These are phyloP conservation scores for Albifimbria verrucaria DNA, from an alignment of 2,329 filamentous ascomycete species.

Conservation along the genomic window DNA sequence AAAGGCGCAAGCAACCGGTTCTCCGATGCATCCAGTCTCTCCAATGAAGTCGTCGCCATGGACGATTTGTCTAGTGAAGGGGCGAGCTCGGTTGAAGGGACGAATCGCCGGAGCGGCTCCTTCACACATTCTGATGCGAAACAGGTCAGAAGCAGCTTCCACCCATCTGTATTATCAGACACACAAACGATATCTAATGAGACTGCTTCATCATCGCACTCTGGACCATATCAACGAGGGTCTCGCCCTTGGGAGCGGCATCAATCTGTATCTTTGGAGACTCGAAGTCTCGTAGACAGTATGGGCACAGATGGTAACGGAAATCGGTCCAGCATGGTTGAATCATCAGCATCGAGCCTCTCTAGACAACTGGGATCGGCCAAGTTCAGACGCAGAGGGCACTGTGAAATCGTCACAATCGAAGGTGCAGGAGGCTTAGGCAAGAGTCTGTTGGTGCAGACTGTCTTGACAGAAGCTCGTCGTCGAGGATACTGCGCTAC, in stretches of 20 bases:
- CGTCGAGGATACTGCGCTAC: conserved; percentile 63
- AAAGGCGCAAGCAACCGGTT: conserved; percentile 41
- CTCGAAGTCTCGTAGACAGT: conserved; percentile 43
- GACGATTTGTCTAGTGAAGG: conserved; percentile 59
- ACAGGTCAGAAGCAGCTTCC: conserved; percentile 32
- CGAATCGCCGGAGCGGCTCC: conserved; percentile 45
- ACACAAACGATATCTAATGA: conserved; percentile 39
- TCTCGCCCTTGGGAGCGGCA: conserved; percentile 50
- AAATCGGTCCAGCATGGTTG: conserved; percentile 38
- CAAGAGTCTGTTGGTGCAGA: conserved; percentile 63
- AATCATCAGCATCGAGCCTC: conserved; percentile 46
- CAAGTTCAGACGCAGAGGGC: conserved; percentile 59
- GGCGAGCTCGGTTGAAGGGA: conserved; percentile 54
- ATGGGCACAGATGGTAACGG: conserved; percentile 39
- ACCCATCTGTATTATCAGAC: conserved; percentile 40
- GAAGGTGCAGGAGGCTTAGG: conserved; percentile 62
- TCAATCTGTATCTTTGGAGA: conserved; percentile 48
- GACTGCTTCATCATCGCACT: conserved; percentile 44
- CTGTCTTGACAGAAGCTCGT: conserved; percentile 58
- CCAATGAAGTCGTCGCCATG: conserved; percentile 43
- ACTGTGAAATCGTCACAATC: conserved; percentile 61
- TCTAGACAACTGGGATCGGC: conserved; percentile 52
- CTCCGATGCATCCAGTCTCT: conserved; percentile 53
- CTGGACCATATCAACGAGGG: conserved; percentile 33
- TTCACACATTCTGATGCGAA: conserved; percentile 45